These are phyloP conservation scores for Cryptosporidium canis DNA, from an alignment of 169 alveolate species.

Conservation along the genomic window DNA sequence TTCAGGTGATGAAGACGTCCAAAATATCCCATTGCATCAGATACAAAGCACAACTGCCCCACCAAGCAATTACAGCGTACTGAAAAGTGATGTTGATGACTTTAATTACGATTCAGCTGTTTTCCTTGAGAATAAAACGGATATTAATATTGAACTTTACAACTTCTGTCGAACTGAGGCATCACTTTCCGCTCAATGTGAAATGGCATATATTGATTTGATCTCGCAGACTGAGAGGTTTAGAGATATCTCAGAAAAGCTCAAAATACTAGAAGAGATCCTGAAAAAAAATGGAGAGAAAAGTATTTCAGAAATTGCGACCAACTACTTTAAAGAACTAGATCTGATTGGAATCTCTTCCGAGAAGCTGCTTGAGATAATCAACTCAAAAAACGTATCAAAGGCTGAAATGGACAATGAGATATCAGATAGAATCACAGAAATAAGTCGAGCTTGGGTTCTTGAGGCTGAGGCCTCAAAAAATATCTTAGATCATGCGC, in stretches of 20 bases:
- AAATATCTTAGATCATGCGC: conserved; percentile 49
- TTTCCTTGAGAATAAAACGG: neutral
- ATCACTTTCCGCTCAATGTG: conserved; percentile 65
- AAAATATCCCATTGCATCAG: neutral
- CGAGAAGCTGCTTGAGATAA: neutral
- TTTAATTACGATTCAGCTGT: neutral
- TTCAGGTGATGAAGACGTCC: neutral
- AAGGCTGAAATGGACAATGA: conserved; percentile 11
- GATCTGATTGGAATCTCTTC: conserved; percentile 19
- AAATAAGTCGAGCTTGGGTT: conserved; percentile 51
- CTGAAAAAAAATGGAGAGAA: conserved; percentile 19
- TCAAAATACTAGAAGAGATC: conserved; percentile 13
- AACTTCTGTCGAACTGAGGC: conserved; percentile 28
- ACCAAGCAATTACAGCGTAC: conserved; percentile 20
- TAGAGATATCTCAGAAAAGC: neutral
- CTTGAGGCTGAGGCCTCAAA: conserved; percentile 58
- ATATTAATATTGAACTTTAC: neutral
- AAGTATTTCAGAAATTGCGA: conserved; percentile 18
- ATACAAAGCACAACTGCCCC: conserved; percentile 63
- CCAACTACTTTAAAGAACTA: neutral
- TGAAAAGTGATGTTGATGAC: neutral
- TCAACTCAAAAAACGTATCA: neutral
- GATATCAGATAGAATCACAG: conserved; percentile 1
- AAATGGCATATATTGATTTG: conserved; percentile 64
- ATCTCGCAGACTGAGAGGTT: conserved; percentile 57